Percentiles rank a stretch among this genome's conserved stretches.
Conservation (phyloP, 352 stramenopile species). For the Pythium graminicola region DNA sequence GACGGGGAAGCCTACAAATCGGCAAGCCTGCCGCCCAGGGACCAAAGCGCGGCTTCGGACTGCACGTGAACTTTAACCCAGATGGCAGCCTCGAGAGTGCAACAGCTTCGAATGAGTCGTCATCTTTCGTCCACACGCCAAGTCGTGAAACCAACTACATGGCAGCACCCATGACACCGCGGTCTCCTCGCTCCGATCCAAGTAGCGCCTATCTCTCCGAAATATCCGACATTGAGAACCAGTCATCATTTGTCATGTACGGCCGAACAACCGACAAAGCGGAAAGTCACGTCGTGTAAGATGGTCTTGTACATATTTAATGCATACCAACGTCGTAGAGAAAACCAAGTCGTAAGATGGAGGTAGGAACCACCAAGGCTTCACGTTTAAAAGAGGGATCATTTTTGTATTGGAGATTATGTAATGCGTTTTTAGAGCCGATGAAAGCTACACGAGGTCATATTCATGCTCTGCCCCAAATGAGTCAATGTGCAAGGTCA, state of each 20-base stretch:
- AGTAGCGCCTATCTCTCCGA: constrained; percentile 62
- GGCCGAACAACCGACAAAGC: constrained; percentile 28
- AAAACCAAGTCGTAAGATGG: background rate
- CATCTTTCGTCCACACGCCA: constrained; percentile 15
- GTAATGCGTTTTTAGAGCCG: too few relatives aligned
- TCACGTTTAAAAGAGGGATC: background rate
- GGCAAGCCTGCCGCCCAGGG: constrained; percentile 27
- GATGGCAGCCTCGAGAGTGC: constrained; percentile 17
- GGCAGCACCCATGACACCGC: constrained; percentile 39
- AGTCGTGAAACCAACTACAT: constrained; percentile 40
- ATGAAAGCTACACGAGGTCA: too few relatives aligned
- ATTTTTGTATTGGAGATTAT: constrained; percentile 16
- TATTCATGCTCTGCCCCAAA: too few relatives aligned
- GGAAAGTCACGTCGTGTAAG: constrained; percentile 21
- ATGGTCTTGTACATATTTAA: constrained; percentile 1
- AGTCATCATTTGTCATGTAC: constrained; percentile 69
- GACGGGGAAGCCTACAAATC: constrained; percentile 25
- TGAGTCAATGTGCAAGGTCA: background rate
- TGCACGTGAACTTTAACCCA: constrained; percentile 50
- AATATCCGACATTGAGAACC: constrained; percentile 35
- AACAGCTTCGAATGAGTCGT: constrained; percentile 20
- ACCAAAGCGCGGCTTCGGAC: constrained; percentile 44
- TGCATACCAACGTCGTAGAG: constrained; percentile 1
- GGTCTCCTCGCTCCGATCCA: constrained; percentile 49
- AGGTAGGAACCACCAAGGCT: background rate